Conservation (phyloP, 2,329 filamentous ascomycete genomes). For the Trichoderma sp. region DNA sequence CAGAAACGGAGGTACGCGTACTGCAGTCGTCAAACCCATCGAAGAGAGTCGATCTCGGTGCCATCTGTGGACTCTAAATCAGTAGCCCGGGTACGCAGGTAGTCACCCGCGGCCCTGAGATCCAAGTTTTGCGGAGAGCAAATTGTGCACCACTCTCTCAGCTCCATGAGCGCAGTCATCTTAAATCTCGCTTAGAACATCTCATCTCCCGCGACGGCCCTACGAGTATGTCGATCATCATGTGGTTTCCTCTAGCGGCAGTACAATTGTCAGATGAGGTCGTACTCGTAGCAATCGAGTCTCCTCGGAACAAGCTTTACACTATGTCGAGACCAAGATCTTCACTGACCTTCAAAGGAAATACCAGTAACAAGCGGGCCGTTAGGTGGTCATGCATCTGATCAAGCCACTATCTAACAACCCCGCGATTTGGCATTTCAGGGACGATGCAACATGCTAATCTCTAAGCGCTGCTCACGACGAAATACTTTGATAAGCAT, state of each 20-base stretch:
- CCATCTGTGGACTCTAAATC: not conserved
- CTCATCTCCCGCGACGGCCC: not conserved
- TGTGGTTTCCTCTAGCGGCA: not conserved
- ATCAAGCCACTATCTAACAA: not conserved
- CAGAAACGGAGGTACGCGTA: not conserved
- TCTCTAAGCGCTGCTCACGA: not conserved
- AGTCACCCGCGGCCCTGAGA: not conserved
- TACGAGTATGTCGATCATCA: not conserved
- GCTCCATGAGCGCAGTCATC: not conserved
- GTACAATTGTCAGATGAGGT: not conserved
- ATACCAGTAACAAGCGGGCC: not conserved
- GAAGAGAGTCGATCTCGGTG: not conserved
- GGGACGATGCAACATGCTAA: not conserved
- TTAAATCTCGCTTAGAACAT: not conserved
- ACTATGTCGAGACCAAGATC: not conserved
- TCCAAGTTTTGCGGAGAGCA: not conserved
- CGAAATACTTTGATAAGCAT: no score
- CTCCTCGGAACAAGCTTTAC: slow-evolving; percentile 4
- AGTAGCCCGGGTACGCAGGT: not conserved
- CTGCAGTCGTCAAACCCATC: not conserved
- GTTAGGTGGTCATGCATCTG: not conserved
- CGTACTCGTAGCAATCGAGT: not conserved
- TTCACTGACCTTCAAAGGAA: not conserved
- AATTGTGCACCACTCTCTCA: not conserved
- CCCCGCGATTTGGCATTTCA: not conserved